Base-by-base conservation (phyloP, 345 rosid species). In the Bruguiera sexangula region DNA sequence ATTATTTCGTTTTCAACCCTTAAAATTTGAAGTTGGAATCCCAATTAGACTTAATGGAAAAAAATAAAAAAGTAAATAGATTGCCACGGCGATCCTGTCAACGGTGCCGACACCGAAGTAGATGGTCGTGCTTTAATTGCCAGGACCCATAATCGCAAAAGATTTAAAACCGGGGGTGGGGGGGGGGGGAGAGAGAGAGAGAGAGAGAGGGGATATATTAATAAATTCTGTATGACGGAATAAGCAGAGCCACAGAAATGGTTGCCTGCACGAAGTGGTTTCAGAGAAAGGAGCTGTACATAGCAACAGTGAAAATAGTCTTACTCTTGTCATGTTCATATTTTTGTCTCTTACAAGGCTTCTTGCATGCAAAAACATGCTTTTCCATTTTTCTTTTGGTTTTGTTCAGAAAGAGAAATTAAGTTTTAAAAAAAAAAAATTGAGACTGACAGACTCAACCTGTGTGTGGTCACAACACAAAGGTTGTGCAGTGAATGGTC, bases 401-500 rank as follows among this genome's bases (percentile, higher is more conserved):
- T 53, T 48, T 59, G 56, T 22, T 21, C 26, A 8, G n/a, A 60
- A 58, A 60, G 31, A 31, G 20, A 32, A 16, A 27, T 8, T 10
- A 21, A 11, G 27, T 22, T 7, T 2, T 2, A 46, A 56, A 30
- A 6, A 31, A 8, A 58, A 65, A 69, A 71, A 75, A 71, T 65
- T 62, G 69, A 62, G 80, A 77, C 76, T 61, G 39, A 55, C 56
- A 53, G 24, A 22, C 56, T n/a, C 16, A 16, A 60, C 52, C 58
- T 60, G 58, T 63, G 89, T 57, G 51, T 82, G 59, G 89, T 87
- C 92, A 84, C 81, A 82, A 85, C 89, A 55, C 48, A 73, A 62
- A 62, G 81, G 69, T 72, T 79, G 85, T 83, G 24, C 70, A 72
- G 52, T 29, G 32, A 31, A 13, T 22, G 58, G 58, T 54, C 32